A percentile compares a stretch with the other conserved stretches of the same genome.
These are phyloP conservation scores for Boletus bicolor DNA, from an alignment of 768 basidiomycete species.

Conservation along the genomic window DNA sequence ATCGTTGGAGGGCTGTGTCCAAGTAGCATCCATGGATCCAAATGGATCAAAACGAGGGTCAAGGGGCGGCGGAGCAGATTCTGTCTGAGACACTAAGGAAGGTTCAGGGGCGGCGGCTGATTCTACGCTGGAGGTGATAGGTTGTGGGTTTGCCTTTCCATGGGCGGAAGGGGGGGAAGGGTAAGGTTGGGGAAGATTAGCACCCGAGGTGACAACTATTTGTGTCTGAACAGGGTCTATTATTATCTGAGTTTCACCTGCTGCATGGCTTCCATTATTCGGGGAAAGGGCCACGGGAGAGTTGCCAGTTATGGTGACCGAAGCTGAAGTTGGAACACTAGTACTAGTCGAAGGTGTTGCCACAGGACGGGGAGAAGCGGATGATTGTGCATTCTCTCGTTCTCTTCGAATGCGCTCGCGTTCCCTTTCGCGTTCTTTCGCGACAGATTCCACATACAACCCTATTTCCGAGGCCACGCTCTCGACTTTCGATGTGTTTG, in stretches of 20 bases:
- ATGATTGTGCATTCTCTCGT: constrained; percentile 45
- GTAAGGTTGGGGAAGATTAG: constrained; percentile 37
- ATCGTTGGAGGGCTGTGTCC: constrained; percentile 34
- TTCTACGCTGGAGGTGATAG: constrained; percentile 12
- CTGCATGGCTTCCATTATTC: constrained; percentile 5
- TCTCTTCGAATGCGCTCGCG: constrained; percentile 69
- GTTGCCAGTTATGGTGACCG: constrained; percentile 5
- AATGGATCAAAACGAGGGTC: constrained; percentile 43
- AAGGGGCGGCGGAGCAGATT: constrained; percentile 20
- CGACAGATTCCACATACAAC: constrained; percentile 70
- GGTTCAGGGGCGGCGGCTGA: constrained; percentile 22
- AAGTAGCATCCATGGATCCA: constrained; percentile 38
- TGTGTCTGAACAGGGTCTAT: constrained; percentile 14
- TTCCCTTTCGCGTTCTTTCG: constrained; percentile 74
- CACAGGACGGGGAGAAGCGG: constrained; percentile 25
- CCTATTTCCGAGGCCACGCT: constrained; percentile 59
- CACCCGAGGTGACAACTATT: constrained; percentile 12
- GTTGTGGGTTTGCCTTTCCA: constrained; percentile 15
- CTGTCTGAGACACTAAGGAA: constrained; percentile 9
- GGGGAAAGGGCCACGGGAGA: constrained; percentile 18
- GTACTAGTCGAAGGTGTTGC: constrained; percentile 23
- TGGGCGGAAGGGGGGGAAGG: constrained; percentile 60
- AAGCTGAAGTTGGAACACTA: constrained; percentile 8
- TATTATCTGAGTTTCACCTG: constrained; percentile 21
- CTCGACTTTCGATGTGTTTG: constrained; percentile 47